A percentile compares a stretch with the other conserved stretches of the same genome.
Evolutionary conservation across 1,284 basidiomycete species (phyloP).

Genomic region (Cutaneotrichosporon spelunceum): DNA sequence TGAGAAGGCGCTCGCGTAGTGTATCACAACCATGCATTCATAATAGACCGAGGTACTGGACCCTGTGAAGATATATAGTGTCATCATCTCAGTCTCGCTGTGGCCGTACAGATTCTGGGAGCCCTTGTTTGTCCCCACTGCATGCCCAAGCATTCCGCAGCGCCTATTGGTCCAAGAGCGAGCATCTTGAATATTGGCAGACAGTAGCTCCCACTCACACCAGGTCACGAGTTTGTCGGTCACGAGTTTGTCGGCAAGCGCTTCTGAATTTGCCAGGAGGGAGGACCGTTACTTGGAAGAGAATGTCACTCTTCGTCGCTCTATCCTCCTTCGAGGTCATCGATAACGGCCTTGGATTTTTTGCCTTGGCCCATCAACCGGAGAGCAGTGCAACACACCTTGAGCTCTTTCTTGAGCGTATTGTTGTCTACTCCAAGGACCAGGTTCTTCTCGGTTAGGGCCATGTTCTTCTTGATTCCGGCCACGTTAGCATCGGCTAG

Average conservation of each 20-base stretch:
- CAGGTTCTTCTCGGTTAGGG: background rate
- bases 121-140: background rate
- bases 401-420: background rate
- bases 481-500: too few species aligned
- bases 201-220: too few species aligned
- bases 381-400: background rate
- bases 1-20: background rate
- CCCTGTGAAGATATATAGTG: background rate
- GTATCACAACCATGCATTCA: constrained; percentile 1
- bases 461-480: background rate
- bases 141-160: too few species aligned
- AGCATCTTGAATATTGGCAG: too few species aligned
- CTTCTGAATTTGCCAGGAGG: too few species aligned
- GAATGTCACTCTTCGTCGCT: background rate
- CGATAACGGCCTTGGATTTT: background rate
- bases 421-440: background rate
- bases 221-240: too few species aligned
- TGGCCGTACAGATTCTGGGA: background rate
- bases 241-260: too few species aligned
- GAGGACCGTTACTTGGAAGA: too few species aligned
- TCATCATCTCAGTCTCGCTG: background rate
- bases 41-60: background rate
- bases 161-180: too few species aligned
- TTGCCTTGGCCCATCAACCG: background rate
- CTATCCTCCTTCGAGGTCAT: background rate